Evolutionary conservation across 208 protist genomes (phyloP), one percentile per base, ranked within the genome.

Genomic region (Angomonas deanei): DNA sequence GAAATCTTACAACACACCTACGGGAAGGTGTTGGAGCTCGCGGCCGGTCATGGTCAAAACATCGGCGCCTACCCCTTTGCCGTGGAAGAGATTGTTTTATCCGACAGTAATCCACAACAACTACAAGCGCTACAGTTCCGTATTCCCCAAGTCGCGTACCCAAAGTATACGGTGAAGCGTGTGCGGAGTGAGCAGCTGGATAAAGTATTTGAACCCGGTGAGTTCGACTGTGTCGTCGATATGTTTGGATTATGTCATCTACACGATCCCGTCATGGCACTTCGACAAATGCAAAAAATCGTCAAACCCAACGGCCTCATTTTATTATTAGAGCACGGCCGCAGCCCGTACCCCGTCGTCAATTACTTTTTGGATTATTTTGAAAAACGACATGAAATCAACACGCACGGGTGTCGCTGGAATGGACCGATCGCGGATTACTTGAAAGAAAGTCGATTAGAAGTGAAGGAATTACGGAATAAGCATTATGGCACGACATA

Each of bases 401-500:
- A 96, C 81, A 92, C 86, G 32, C 86, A 93, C 64, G 86, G 86
- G 1, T 93, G 86, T 69, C 78, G 80, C 63, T 93, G 90, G 87
- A 92, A 96, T 66, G 62, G 70, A 33, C 84, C 85, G 11, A 92
- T 96, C 47, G 75, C 77, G 27, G 66, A 86, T 19, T 93, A 91
- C 61, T 54, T 96, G 34, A 73, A 78, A 62, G 82, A 92, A 65
- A 73, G 81, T 5, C 84, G 86, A 23, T 62, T 96, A 23, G 78
- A 91, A 61, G 70, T 93, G 10, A 90, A 88, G 73, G 87, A 94
- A 63, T 46, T 93, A 30, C 71, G 82, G 55, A 92, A 94, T 65
- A 91, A 84, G 80, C 91, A 96, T 68, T 96, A 94, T 59, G 91
- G 91, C 56, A 96, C 91, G 15, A 96, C 91, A 10, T 93, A 92